Evolutionary conservation across 2,329 filamentous ascomycete species (phyloP), one percentile per base, ranked within the genome.

Genomic region (Cordyceps farinosa): DNA sequence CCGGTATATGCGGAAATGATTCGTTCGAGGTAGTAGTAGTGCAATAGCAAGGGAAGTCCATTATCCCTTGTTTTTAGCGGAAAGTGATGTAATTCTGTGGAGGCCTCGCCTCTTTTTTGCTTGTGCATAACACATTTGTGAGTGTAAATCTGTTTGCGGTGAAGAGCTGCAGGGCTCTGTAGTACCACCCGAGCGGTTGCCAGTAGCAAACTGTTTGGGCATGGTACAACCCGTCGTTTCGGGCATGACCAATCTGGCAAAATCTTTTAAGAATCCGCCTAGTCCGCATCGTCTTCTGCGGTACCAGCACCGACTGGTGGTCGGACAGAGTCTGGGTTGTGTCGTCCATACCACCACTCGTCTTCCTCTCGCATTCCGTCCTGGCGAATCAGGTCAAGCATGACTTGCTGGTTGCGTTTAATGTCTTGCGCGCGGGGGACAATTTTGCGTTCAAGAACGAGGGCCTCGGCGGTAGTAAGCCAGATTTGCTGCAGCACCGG

Each of bases 371-470:
- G 81, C 27, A 82, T 74, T 22, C 83, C 84, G 61, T 87, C 83
- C 65, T 88, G 85, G 55, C 82, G 80, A 66, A 89, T 88, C n/a
- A 89, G 76, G 65, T 88, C 84, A 61, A 87, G 74, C 74, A 89
- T 80, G 30, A 88, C 82, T 66, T 85, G 80, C 13, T 82, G 83
- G 62, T 88, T 88, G 47, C 86, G 80, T 70, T 86, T 86, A 67
- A 89, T 89, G 65, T 88, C 84, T 64, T 83, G 77, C 0, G 84
- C 76, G 29, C 82, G 77, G 64, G 81, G 77, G 6, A 89, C 86
- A 59, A 89, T 84, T 38, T 79, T 79, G 40, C 85, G 78, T 56
- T 87, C 79, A 5, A 88, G 74, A 38, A 89, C 86, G 44, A 87
- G 70, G 4, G 85, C 83, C 69, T 89, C 86, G 22, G 86, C 86